Base-by-base conservation (phyloP, 2,329 filamentous ascomycete species). In the Microcyclospora pomicola region DNA sequence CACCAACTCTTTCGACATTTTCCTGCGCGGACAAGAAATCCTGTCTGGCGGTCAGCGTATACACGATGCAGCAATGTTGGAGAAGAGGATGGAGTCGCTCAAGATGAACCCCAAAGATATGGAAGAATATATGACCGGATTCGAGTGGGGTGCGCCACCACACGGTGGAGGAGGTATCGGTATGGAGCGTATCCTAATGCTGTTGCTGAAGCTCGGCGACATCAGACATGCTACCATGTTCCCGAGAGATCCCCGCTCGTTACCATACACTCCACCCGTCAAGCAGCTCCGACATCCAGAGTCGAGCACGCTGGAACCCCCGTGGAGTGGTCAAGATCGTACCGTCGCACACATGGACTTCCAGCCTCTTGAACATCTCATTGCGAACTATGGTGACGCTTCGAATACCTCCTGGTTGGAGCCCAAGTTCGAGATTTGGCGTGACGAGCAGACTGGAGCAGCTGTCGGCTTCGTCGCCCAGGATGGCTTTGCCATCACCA, bases 1-100 rank as follows among this genome's bases (percentile, higher is more conserved):
- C 57, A 95, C 87, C 36, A 93, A 93, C 57, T 93, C 87, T 0
- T 95, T 94, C 51, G 87, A 95, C 57, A 92, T 95, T 41, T 95
- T 95, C 63, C 72, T 94, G 32, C 80, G 87, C 24, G 87, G 87
- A 0, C 87, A 95, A 54, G 87, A 95, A 59, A 91, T 95, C 40
- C 77, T 88, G 33, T 88, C 84, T 1, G 87, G 87, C 49, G 87
- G 87, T 6, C 87, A 95, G 60, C 85, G 87, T 73, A 92, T 95
- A 45, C 82, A 95, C 57, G 78, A 91, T 44, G 72, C 82, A 0
- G 63, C 69, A 4, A 72, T 82, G 54, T 68, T 95, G n/a, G 72
- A 79, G 33, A 71, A 80, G 50, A 82, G 80, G 54, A 86, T 95
- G 81, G 69, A 71, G 42, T 72, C 73, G 34, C 71, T 75, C 34